Evolutionary conservation across 441 rosid genomes (phyloP).

Genomic region (Raphanus hybrid): DNA sequence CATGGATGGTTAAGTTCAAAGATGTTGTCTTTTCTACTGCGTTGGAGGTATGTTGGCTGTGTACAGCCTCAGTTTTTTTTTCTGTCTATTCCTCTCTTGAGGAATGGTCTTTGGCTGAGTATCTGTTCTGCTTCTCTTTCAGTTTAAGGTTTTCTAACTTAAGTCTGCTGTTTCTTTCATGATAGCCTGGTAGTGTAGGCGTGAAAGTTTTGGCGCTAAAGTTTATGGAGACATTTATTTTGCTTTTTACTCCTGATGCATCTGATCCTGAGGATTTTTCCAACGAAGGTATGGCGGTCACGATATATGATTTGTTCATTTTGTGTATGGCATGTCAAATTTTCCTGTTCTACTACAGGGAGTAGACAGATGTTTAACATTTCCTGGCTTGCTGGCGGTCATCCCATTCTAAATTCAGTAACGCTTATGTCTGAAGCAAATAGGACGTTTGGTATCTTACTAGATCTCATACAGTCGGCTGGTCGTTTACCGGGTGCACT

Average conservation of each 20-base stretch:
- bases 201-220: slow-evolving; percentile 83
- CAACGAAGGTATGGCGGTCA: slow-evolving; percentile 64
- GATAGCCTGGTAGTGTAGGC: slow-evolving; percentile 85
- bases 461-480: slow-evolving; percentile 73
- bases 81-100: slow-evolving; percentile 16
- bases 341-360: slow-evolving; percentile 56
- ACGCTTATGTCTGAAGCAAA: slow-evolving; percentile 77
- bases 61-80: neutral
- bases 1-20: slow-evolving; percentile 86
- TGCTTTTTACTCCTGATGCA: slow-evolving; percentile 80
- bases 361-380: slow-evolving; percentile 65
- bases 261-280: slow-evolving; percentile 60
- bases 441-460: slow-evolving; percentile 59
- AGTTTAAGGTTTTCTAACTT: slow-evolving; percentile 40
- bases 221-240: slow-evolving; percentile 85
- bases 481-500: slow-evolving; percentile 70
- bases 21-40: slow-evolving; percentile 71
- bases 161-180: slow-evolving; percentile 32
- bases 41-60: slow-evolving; percentile 62
- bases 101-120: slow-evolving; percentile 16
- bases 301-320: slow-evolving; percentile 4
- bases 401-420: slow-evolving; percentile 75
- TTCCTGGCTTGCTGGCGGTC: slow-evolving; percentile 82
- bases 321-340: slow-evolving; percentile 28
- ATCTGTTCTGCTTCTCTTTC: slow-evolving; percentile 18